Conservation (phyloP, 2,329 filamentous ascomycete species). For the Alternaria brassicicola region DNA sequence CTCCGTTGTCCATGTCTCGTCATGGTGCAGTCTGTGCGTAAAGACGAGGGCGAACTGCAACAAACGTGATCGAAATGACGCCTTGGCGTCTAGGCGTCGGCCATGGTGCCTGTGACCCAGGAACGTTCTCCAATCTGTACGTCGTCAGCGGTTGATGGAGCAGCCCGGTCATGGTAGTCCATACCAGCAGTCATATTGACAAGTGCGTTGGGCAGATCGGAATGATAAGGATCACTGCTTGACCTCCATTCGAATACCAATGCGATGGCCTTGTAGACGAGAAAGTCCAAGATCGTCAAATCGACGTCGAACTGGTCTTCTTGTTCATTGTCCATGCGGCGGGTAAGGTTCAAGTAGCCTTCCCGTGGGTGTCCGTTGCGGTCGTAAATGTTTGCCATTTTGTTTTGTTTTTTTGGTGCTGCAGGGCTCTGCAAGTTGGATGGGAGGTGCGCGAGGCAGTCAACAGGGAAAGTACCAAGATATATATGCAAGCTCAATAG, state of each 20-base stretch:
- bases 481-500: slow-evolving; percentile 7
- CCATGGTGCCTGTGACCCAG: slow-evolving; percentile 51
- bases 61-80: slow-evolving; percentile 57
- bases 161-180: slow-evolving; percentile 4
- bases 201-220: slow-evolving; percentile 41
- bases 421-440: slow-evolving; percentile 24
- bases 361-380: slow-evolving; percentile 28
- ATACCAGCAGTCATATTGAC: slow-evolving; percentile 44
- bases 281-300: slow-evolving; percentile 63
- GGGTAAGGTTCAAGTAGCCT: slow-evolving; percentile 41
- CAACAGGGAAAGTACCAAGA: slow-evolving; percentile 21
- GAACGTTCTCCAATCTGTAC: slow-evolving; percentile 52
- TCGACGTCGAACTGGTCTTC: slow-evolving; percentile 58
- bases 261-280: slow-evolving; percentile 56
- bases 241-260: slow-evolving; percentile 49
- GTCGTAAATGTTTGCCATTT: slow-evolving; percentile 27
- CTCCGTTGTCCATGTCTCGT: slow-evolving; percentile 47
- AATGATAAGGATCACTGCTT: slow-evolving; percentile 37
- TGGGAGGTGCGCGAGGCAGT: slow-evolving; percentile 19
- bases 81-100: slow-evolving; percentile 44
- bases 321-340: slow-evolving; percentile 42
- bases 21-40: slow-evolving; percentile 50
- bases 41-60: slow-evolving; percentile 56
- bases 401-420: slow-evolving; percentile 29
- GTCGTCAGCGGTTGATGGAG: neutral